Percentiles rank a stretch among this genome's conserved stretches.
Conservation (phyloP, 1,139 yeast species). For the Lodderomyces orthopsilosis region DNA sequence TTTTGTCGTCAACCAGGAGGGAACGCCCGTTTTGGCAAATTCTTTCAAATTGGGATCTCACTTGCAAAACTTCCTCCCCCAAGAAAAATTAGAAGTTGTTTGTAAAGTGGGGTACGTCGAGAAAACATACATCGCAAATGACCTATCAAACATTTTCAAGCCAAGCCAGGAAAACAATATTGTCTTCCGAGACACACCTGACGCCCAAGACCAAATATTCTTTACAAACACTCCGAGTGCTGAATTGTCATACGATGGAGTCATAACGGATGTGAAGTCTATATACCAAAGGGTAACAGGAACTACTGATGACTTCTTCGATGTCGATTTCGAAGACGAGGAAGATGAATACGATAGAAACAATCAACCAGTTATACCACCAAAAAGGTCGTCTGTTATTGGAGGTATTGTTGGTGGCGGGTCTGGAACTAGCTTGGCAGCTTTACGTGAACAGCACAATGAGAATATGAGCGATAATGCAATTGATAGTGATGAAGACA, state of each 20-base stretch:
- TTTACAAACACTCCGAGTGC: conserved; percentile 73
- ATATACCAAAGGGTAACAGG: conserved; percentile 81
- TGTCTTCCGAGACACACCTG: conserved; percentile 28
- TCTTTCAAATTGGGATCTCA: conserved; percentile 86
- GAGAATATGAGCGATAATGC: conserved; percentile 38
- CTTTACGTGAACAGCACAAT: conserved; percentile 13
- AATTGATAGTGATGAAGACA: conserved; percentile 46
- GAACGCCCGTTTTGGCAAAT: conserved; percentile 63
- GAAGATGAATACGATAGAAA: conserved; percentile 49
- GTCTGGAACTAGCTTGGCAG: conserved; percentile 19
- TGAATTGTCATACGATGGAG: conserved; percentile 89
- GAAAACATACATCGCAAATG: conserved; percentile 50
- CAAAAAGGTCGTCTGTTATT: conserved; percentile 12
- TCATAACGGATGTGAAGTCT: conserved; percentile 74
- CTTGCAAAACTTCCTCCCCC: conserved; percentile 78
- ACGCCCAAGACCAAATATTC: conserved; percentile 45
- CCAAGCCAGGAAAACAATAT: conserved; percentile 35
- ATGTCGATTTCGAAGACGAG: conserved; percentile 93
- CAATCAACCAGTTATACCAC: conserved; percentile 9
- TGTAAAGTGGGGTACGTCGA: conserved; percentile 83
- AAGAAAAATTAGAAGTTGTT: conserved; percentile 71
- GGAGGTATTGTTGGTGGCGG: conserved; percentile 20
- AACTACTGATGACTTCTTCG: conserved; percentile 91
- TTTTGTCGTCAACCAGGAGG: conserved; percentile 50
- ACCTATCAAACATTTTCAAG: conserved; percentile 38